Evolutionary conservation across 164 flowering plant genomes (phyloP), one percentile per base, ranked within the genome.

Genomic region (Annona cherimola): DNA sequence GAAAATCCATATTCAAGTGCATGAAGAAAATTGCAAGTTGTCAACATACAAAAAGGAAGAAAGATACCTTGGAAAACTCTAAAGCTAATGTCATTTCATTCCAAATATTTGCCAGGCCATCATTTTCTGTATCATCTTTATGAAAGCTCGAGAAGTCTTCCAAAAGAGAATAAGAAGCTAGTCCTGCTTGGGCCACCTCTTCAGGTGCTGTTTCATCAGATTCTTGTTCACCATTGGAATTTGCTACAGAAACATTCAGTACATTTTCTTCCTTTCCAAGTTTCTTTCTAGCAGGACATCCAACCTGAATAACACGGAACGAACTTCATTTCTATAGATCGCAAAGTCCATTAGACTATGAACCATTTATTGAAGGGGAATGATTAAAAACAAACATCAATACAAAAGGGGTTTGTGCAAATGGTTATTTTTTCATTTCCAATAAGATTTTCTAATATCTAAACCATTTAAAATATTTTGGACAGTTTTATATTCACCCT

Each of bases 41-140:
- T 12, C 57, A 46, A 8, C 5, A 54, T 19, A 5, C 14, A 55
- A 9, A 67, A 42, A 60, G 7, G 9, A 39, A 63, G 5, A 39
- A 63, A 71, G 54, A 54, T 86, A 93, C 99, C 97, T 91, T 93
- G 18, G 89, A 83, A 81, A 68, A 74, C 80, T 90, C 98, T 64
- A 89, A 45, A 2, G 92, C 93, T 64, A 90, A 9, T 6, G 79
- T 59, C 94, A 93, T 87, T 55, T 91, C 94, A 55, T 70, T 83
- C 99, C 99, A 95, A 2, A 95, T 85, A 71, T 90, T 90, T 9
- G 50, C 83, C 42, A 87, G 59, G 6, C 85, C 91, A 76, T 90
- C 96, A 79, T 84, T 84, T 73, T 69, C 79, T 1, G 8, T 42
- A 42, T 73, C 76, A 63, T 61, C 4, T 68, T 67, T 45, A 39